Conservation (phyloP, 495 filamentous ascomycete genomes). For the Aspergillus incahuasiensis region DNA sequence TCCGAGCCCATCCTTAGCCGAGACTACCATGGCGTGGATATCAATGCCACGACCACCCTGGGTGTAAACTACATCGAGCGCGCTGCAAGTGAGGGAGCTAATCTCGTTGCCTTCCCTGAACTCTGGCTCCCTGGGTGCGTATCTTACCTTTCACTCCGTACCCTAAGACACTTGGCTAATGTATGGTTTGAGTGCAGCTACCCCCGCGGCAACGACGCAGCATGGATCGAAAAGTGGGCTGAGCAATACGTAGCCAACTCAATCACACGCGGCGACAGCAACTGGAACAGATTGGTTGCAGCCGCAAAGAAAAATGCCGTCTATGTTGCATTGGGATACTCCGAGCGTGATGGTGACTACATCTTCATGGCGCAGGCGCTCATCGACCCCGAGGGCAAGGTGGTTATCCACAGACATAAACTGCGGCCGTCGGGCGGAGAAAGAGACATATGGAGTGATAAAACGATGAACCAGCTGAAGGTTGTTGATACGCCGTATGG, state of each 20-base stretch:
- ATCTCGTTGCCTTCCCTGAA: not conserved
- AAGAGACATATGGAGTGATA: conserved; percentile 50
- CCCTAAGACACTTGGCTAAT: no score
- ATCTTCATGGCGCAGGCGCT: conserved; percentile 50
- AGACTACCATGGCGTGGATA: not conserved
- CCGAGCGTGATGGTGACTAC: conserved; percentile 36
- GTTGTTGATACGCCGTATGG: conserved; percentile 22
- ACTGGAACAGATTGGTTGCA: not conserved
- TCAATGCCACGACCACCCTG: not conserved
- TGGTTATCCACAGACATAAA: conserved; percentile 47
- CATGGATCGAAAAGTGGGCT: not conserved
- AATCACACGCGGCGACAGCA: not conserved
- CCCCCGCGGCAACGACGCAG: not conserved
- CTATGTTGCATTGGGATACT: not conserved
- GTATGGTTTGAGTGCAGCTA: not conserved
- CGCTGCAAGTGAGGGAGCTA: not conserved
- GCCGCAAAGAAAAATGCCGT: not conserved
- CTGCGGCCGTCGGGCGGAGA: conserved; percentile 55
- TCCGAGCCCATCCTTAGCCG: not conserved
- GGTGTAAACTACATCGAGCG: not conserved
- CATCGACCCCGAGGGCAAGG: conserved; percentile 43
- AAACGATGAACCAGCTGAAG: conserved; percentile 20
- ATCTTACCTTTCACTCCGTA: not conserved
- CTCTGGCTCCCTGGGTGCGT: not conserved
- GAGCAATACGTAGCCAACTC: not conserved